Evolutionary conservation across 139 green algal genomes (phyloP), one percentile per base, ranked within the genome.

Genomic region (Chlamydomonas schloesseri): DNA sequence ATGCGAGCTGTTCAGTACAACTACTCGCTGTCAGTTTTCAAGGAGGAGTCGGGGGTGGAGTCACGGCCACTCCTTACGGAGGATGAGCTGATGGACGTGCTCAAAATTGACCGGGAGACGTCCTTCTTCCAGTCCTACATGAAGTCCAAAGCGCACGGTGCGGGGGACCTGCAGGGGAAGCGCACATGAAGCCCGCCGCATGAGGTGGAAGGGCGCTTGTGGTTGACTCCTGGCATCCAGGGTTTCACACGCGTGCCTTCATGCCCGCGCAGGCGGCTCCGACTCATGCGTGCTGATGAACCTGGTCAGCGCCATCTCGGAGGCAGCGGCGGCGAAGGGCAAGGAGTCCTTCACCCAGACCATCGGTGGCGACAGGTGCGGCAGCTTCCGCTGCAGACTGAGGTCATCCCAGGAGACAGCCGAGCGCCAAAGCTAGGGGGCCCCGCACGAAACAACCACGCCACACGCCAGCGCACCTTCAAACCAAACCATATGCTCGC

Each of bases 21-120:
- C 62, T 95, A 92, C 80, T 91, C 88, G 3, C 79, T 94, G 46
- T 91, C 89, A 20, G 92, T 95, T n/a, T 93, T 94, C 62, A 82
- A 83, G 29, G 88, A 91, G 60, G 89, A 93, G 78, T 87, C 85
- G 23, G 89, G 86, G 14, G 37, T 92, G 18, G 69, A 71, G 31
- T 55, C 79, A 31, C 65, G 79, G 42, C 79, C 79, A 0, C 33
- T 85, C 8, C 79, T 89, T 3, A 84, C 88, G 6, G 73, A 89
- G 42, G 80, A 89, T 0, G 88, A 92, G 57, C 10, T 88, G 11
- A 17, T 92, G 57, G 88, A 89, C 23, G 67, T 92, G 28, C 69
- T 92, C 0, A 86, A 86, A 20, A 71, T 92, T 1, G 83, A 89
- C 21, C 42, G 75, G 17, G 67, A 74, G 9, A 81, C 42, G 3